Percentiles rank a stretch among this genome's conserved stretches.
phyloP scores from a whole-genome alignment of 495 filamentous ascomycete species.

The Aspergillus nidulans region DNA sequence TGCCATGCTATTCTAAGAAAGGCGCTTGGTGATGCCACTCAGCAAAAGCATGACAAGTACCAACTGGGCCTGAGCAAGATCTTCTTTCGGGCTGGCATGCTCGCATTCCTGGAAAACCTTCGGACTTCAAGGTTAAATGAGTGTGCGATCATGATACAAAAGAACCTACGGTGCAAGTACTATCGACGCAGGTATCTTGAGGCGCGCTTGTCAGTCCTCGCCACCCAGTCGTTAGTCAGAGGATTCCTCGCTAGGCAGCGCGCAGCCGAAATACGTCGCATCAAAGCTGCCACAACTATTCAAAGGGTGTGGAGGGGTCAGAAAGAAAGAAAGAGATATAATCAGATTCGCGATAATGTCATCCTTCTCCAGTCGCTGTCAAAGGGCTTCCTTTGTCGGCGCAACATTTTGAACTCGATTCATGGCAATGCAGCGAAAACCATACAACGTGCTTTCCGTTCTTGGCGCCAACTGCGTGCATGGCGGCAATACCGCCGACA shows the following conservation, averaged over 20 bases:
- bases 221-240: slow-evolving; percentile 69
- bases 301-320: slow-evolving; percentile 92
- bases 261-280: slow-evolving; percentile 74
- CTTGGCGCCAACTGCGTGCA: slow-evolving; percentile 66
- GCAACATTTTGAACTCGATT: slow-evolving; percentile 85
- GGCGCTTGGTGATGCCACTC: slow-evolving; percentile 76
- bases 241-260: slow-evolving; percentile 70
- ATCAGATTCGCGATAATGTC: slow-evolving; percentile 70
- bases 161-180: slow-evolving; percentile 94
- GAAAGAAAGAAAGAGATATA: slow-evolving; percentile 76
- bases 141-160: slow-evolving; percentile 97
- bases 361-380: slow-evolving; percentile 82
- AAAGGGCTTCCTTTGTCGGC: slow-evolving; percentile 85
- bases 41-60: slow-evolving; percentile 87
- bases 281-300: slow-evolving; percentile 88
- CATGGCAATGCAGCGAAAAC: slow-evolving; percentile 86
- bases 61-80: slow-evolving; percentile 97
- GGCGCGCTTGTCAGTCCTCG: slow-evolving; percentile 73
- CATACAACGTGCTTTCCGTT: slow-evolving; percentile 88
- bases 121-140: slow-evolving; percentile 85
- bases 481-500: slow-evolving; percentile 89
- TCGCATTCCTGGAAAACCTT: slow-evolving; percentile 93
- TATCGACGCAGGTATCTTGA: slow-evolving; percentile 90
- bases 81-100: slow-evolving; percentile 98
- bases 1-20: slow-evolving; percentile 85